phyloP scores from a whole-genome alignment of 164 flowering plant genomes.

The Umbilicus rupestris region DNA sequence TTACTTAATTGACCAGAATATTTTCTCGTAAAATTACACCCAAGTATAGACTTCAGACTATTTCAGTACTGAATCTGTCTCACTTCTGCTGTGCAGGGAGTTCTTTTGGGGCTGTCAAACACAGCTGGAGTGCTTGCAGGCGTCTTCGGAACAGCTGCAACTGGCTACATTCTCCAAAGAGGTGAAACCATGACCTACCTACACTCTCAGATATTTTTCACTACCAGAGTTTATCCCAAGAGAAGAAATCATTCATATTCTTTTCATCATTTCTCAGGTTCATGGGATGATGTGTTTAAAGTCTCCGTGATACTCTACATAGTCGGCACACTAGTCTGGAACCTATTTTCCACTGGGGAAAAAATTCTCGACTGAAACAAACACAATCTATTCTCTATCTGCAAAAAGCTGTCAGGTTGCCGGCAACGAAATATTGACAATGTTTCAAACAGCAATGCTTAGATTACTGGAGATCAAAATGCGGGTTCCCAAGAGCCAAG shows the following conservation, averaged over 20 bases:
- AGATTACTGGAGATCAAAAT: too few relatives aligned
- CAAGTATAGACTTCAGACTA: neutral
- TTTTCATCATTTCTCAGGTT: constrained; percentile 38
- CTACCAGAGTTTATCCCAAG: neutral
- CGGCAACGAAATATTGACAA: too few relatives aligned
- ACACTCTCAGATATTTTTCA: neutral
- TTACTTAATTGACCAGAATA: neutral
- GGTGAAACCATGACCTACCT: constrained; percentile 25
- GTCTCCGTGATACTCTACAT: constrained; percentile 78
- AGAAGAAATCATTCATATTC: neutral
- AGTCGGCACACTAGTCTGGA: constrained; percentile 91
- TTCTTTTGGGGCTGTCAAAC: constrained; percentile 79
- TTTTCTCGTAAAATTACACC: too few relatives aligned
- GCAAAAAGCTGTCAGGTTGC: neutral
- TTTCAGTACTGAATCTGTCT: neutral
- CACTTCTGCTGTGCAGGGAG: constrained; percentile 45
- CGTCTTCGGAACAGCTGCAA: constrained; percentile 93
- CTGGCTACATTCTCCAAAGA: constrained; percentile 88
- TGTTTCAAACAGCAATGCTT: too few relatives aligned
- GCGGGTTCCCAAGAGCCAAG: too few relatives aligned
- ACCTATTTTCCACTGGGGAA: constrained; percentile 89
- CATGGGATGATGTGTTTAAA: constrained; percentile 97
- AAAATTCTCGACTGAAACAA: constrained; percentile 62
- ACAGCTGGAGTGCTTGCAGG: constrained; percentile 99
- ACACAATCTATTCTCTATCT: neutral